These are phyloP conservation scores for Penicillium daleae DNA, from an alignment of 495 filamentous ascomycete species.

Conservation along the genomic window DNA sequence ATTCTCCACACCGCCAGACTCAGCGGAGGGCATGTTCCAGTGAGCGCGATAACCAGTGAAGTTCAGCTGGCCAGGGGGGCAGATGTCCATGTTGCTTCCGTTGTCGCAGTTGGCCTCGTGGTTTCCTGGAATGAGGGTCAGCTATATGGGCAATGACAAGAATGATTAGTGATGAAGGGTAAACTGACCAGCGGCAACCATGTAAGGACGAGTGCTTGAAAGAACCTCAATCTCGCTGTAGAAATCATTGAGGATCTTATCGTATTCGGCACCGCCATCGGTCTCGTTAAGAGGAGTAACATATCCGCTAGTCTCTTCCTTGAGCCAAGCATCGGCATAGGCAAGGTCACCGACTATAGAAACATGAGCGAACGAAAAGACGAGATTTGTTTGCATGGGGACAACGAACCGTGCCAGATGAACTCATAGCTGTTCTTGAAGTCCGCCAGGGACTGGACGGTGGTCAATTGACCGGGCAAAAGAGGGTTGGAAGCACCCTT, in stretches of 20 bases:
- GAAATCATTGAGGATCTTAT: slow-evolving; percentile 14
- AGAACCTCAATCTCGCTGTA: slow-evolving; percentile 10
- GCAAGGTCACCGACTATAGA: slow-evolving; percentile 13
- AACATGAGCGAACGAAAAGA: neutral
- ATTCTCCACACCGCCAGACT: slow-evolving; percentile 7
- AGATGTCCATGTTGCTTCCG: slow-evolving; percentile 2
- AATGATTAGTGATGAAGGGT: neutral
- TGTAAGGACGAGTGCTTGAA: slow-evolving; percentile 13
- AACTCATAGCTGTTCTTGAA: neutral
- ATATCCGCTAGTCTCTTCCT: slow-evolving; percentile 11
- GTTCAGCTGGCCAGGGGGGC: slow-evolving; percentile 14
- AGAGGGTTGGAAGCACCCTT: neutral
- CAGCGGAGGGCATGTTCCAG: slow-evolving; percentile 13
- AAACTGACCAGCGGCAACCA: slow-evolving; percentile 16
- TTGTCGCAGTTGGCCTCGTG: slow-evolving; percentile 16
- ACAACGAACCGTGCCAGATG: neutral
- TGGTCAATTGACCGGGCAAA: neutral
- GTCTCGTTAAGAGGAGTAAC: slow-evolving; percentile 3
- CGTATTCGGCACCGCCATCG: slow-evolving; percentile 12
- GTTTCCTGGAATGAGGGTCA: slow-evolving; percentile 1
- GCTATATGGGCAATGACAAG: neutral
- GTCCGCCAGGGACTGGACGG: neutral
- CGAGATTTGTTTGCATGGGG: neutral
- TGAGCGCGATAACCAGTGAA: slow-evolving; percentile 18
- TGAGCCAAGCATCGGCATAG: slow-evolving; percentile 19